Percentiles rank a stretch among this genome's conserved stretches.
Evolutionary conservation across 805 yeast species (phyloP).

Genomic region (Candida anglica): DNA sequence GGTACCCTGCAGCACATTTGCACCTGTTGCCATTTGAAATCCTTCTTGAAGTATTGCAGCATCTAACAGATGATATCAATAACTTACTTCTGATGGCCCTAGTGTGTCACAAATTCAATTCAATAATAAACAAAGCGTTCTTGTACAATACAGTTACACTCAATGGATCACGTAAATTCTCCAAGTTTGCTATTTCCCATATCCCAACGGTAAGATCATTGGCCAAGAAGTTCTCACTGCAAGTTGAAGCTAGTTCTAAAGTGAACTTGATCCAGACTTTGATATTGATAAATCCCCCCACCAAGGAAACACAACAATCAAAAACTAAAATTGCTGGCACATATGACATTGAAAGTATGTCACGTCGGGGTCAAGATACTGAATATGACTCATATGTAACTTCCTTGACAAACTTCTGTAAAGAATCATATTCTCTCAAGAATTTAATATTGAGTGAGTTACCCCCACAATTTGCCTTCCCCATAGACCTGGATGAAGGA

Average conservation of each 20-base stretch:
- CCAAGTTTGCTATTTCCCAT: slow-evolving; percentile 32
- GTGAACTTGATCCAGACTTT: slow-evolving; percentile 26
- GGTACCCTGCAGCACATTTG: slow-evolving; percentile 29
- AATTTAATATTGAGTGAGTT: slow-evolving; percentile 40
- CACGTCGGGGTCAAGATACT: slow-evolving; percentile 7
- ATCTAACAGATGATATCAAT: slow-evolving; percentile 14
- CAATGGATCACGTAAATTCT: slow-evolving; percentile 20
- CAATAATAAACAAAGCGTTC: slow-evolving; percentile 31
- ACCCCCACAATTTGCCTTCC: slow-evolving; percentile 46
- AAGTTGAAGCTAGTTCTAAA: slow-evolving; percentile 13
- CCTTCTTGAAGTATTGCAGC: slow-evolving; percentile 27
- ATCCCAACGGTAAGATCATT: slow-evolving; percentile 16
- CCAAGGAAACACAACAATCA: slow-evolving; percentile 14
- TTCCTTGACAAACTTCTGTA: slow-evolving; percentile 29
- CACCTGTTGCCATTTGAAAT: slow-evolving; percentile 43
- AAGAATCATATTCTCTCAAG: slow-evolving; percentile 44
- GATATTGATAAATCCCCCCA: slow-evolving; percentile 32
- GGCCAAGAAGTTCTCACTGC: slow-evolving; percentile 15
- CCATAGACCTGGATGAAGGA: slow-evolving; percentile 15
- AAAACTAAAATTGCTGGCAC: slow-evolving; percentile 33
- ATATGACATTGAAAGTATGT: slow-evolving; percentile 24
- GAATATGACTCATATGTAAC: slow-evolving; percentile 22
- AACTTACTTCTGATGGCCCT: slow-evolving; percentile 24
- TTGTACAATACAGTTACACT: slow-evolving; percentile 33
- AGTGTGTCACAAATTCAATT: slow-evolving; percentile 33